Base-by-base conservation (phyloP, 306 rosid genomes). In the Vigna hirtella region DNA sequence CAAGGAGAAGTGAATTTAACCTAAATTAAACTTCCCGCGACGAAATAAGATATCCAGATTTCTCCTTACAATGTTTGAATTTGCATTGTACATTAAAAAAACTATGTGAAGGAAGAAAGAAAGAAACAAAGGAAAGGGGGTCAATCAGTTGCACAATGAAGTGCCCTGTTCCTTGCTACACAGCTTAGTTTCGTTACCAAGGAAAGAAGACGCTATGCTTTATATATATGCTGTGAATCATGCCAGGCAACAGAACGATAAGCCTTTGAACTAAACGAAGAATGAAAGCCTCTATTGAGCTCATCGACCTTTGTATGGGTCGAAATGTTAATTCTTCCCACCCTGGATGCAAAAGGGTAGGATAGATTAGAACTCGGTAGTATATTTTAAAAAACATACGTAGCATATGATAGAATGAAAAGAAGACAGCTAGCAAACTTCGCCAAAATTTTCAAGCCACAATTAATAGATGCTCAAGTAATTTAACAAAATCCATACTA, bases 341-440 rank as follows among this genome's bases (percentile, higher is more conserved):
- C 87, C 84, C 87, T 84, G 82, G 7, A 83, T 52, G 17, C 38
- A 74, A 45, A 61, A 53, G 28, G 82, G 48, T 53, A n/a, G 34
- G 10, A 66, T 9, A n/a, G 63, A 9, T 12, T 64, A 70, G 22
- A 51, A 61, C 43, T 74, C 43, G 45, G 16, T 9, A 42, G 4
- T 20, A 79, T 75, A 57, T 16, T 69, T 42, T 73, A 61, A 40
- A 61, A 51, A 34, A 51, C 9, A 50, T 57, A 42, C 10, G 40
- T 63, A 28, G 66, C 48, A 51, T n/a, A 16, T 15, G 40, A 68
- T 61, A 50, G 10, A 20, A 73, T 73, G 3, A 72, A 63, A 65
- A 57, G 12, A 55, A 49, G 9, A 32, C 28, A 59, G 48, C 26
- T 20, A 32, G 43, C 62, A 5, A 42, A 63, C 42, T 57, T 81